Evolutionary conservation across 768 basidiomycete species (phyloP).

Genomic region (Albatrellus ellisii): DNA sequence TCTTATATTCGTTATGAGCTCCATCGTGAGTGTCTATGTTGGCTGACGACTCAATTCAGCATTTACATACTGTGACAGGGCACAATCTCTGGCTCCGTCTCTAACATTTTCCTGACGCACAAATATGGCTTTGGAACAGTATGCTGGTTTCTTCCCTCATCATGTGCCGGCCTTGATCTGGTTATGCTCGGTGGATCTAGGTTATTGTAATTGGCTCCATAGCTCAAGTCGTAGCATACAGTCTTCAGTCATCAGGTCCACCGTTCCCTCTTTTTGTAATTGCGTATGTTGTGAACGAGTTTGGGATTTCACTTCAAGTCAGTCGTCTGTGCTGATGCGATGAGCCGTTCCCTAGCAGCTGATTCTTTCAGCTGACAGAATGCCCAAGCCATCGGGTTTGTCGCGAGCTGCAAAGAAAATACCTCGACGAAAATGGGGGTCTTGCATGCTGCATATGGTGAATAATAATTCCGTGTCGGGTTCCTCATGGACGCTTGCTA

Average conservation of each 20-base stretch:
- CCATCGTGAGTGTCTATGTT: conserved; percentile 22
- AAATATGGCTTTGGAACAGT: conserved; percentile 36
- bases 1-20: conserved; percentile 42
- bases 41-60: background rate
- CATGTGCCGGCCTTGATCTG: background rate
- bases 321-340: background rate
- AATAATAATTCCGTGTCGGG: background rate
- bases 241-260: conserved; percentile 38
- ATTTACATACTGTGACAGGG: conserved; percentile 22
- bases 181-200: conserved; percentile 15
- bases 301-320: conserved; percentile 36
- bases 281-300: conserved; percentile 31
- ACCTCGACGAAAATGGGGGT: conserved; percentile 56
- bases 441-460: conserved; percentile 56
- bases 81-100: conserved; percentile 30
- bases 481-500: background rate
- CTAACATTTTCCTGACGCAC: conserved; percentile 34
- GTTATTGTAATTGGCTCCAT: conserved; percentile 33
- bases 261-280: conserved; percentile 54
- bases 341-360: no score
- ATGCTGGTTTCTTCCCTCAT: background rate
- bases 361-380: conserved; percentile 41
- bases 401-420: conserved; percentile 42
- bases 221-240: conserved; percentile 39
- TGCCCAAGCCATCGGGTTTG: conserved; percentile 60